Evolutionary conservation across 2,329 filamentous ascomycete species (phyloP).

Genomic region (Fusarium albidum): DNA sequence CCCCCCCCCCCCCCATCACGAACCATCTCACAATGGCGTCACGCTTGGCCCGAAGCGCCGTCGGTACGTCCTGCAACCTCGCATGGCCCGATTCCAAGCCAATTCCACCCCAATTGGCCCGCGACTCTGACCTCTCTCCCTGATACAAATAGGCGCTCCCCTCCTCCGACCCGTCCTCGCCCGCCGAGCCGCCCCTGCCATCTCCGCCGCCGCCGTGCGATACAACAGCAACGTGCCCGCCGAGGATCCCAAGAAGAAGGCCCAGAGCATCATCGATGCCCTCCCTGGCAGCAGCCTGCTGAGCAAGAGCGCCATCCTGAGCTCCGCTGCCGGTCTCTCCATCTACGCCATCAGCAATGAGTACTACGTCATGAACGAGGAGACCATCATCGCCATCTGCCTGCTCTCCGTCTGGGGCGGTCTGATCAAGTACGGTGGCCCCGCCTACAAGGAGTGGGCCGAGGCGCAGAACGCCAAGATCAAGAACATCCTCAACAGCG

Average conservation of each 20-base stretch:
- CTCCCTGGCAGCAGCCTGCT: constrained; percentile 91
- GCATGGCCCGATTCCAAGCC: constrained; percentile 16
- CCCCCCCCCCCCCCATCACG: constrained; percentile 64
- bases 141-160: constrained; percentile 77
- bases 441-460: constrained; percentile 92
- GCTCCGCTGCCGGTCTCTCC: constrained; percentile 87
- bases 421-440: constrained; percentile 92
- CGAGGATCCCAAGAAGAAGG: constrained; percentile 95
- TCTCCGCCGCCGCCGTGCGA: constrained; percentile 74
- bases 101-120: constrained; percentile 42
- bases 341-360: constrained; percentile 98
- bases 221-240: constrained; percentile 79
- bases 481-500: constrained; percentile 92
- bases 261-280: constrained; percentile 91
- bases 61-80: constrained; percentile 72
- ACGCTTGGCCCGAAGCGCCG: constrained; percentile 93
- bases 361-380: constrained; percentile 99
- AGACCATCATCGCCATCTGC: constrained; percentile 93
- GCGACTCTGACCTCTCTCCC: constrained; percentile 35
- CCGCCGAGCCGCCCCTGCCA: constrained; percentile 76
- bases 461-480: constrained; percentile 89
- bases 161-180: constrained; percentile 85
- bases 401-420: constrained; percentile 92
- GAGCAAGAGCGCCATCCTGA: constrained; percentile 97
- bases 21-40: constrained; percentile 89